phyloP scores from a whole-genome alignment of 352 stramenopile genomes.

The Stephanocyclus meneghinianus region DNA sequence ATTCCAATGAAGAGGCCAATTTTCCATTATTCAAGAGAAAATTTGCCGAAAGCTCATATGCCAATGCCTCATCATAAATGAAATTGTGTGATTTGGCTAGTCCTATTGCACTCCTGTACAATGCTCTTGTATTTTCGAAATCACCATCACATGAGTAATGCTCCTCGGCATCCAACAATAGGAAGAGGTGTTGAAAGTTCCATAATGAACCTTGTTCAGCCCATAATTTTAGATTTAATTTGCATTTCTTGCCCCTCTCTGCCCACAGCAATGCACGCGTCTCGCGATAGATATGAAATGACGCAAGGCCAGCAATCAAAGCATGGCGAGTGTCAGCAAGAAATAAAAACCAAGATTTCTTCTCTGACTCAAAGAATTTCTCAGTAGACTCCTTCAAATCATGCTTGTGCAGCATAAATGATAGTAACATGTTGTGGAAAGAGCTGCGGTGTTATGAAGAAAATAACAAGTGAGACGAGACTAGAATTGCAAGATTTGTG shows the following conservation, averaged over 20 bases:
- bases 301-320: slow-evolving; percentile 8
- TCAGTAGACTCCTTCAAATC: neutral
- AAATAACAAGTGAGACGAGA: neutral
- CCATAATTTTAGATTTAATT: neutral
- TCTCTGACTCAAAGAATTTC: slow-evolving; percentile 1
- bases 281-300: slow-evolving; percentile 13
- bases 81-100: slow-evolving; percentile 12
- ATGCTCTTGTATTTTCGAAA: slow-evolving; percentile 6
- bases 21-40: neutral
- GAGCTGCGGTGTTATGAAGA: neutral
- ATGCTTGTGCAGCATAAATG: slow-evolving; percentile 14
- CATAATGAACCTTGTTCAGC: neutral
- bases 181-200: slow-evolving; percentile 17
- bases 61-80: slow-evolving; percentile 11
- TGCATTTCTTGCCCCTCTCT: neutral
- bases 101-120: slow-evolving; percentile 15
- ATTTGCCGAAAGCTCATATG: slow-evolving; percentile 9
- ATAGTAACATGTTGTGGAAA: slow-evolving; percentile 29
- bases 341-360: neutral
- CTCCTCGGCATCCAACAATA: slow-evolving; percentile 18
- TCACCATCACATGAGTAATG: slow-evolving; percentile 7
- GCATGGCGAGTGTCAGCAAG: neutral
- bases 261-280: neutral
- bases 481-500: neutral
- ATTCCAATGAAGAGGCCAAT: neutral